A percentile compares a stretch with the other conserved stretches of the same genome.
Conservation (phyloP, 306 rosid species). For the Vachellia collinsii region DNA sequence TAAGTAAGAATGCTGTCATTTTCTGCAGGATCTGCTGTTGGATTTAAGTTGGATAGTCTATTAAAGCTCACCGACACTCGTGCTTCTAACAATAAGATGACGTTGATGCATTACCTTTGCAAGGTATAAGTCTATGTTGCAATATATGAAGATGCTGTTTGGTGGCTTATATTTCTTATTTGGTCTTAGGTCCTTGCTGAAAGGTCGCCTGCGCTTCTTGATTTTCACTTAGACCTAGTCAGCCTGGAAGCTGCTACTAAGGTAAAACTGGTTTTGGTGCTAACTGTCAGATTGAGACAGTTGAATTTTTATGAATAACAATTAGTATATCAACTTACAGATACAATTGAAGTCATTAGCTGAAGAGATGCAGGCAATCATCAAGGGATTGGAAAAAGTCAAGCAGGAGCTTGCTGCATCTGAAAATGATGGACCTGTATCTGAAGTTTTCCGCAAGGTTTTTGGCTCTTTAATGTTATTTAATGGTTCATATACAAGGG, state of each 20-base stretch:
- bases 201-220: constrained; percentile 76
- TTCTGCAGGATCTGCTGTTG: constrained; percentile 85
- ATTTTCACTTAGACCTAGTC: constrained; percentile 76
- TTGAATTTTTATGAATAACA: constrained; percentile 20
- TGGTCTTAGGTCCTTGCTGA: constrained; percentile 70
- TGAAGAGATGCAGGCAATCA: constrained; percentile 97
- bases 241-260: constrained; percentile 80
- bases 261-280: constrained; percentile 47
- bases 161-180: constrained; percentile 35
- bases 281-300: constrained; percentile 6
- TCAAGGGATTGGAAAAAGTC: constrained; percentile 86
- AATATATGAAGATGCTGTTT: constrained; percentile 31
- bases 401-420: constrained; percentile 78
- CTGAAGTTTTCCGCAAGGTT: constrained; percentile 81
- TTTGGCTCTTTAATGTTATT: constrained; percentile 23
- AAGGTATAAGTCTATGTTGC: constrained; percentile 63
- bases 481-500: constrained; percentile 27
- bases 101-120: constrained; percentile 96
- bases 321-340: constrained; percentile 51
- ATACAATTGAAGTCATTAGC: constrained; percentile 94
- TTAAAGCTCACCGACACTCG: constrained; percentile 92
- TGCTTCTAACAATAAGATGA: constrained; percentile 86
- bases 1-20: constrained; percentile 29
- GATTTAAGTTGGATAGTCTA: constrained; percentile 95
- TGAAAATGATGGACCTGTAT: constrained; percentile 86